These are phyloP conservation scores for Tripterygium wilfordii DNA, from an alignment of 177 flowering plant genomes.

Conservation along the genomic window DNA sequence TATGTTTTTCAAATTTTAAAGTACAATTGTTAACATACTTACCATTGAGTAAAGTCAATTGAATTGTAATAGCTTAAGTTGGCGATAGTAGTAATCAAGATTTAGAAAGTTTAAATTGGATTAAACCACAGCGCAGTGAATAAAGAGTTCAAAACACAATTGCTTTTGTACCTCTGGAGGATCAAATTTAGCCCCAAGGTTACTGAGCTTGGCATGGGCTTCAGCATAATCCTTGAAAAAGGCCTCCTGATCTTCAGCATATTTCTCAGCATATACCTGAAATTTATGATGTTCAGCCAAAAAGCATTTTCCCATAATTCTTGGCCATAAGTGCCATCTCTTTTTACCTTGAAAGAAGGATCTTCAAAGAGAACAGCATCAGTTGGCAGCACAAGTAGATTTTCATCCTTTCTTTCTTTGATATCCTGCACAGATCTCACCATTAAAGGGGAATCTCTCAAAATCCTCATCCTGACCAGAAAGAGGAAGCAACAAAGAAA, in stretches of 20 bases:
- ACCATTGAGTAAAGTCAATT: too few relatives aligned
- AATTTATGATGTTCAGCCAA: constrained; percentile 9
- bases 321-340: not conserved
- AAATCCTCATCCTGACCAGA: too few relatives aligned
- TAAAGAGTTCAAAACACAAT: constrained; percentile 3
- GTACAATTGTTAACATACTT: too few relatives aligned
- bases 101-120: too few relatives aligned
- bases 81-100: too few relatives aligned
- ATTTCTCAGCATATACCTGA: constrained; percentile 94
- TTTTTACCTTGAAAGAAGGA: constrained; percentile 79
- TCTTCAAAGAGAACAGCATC: constrained; percentile 97
- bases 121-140: too few relatives aligned
- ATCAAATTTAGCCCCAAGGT: constrained; percentile 93
- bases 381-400: constrained; percentile 89
- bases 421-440: constrained; percentile 69
- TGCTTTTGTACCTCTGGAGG: constrained; percentile 74
- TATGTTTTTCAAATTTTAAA: too few relatives aligned
- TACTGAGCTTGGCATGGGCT: constrained; percentile 98
- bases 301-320: not conserved
- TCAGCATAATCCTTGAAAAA: constrained; percentile 97
- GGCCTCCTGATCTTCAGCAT: constrained; percentile 80
- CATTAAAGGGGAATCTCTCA: too few relatives aligned
- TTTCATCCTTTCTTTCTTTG: constrained; percentile 79
- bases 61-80: too few relatives aligned
- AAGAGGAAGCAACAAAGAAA: not conserved